Conservation (phyloP, 108 stramenopile species). For the Pseudonitzschia multiseries region DNA sequence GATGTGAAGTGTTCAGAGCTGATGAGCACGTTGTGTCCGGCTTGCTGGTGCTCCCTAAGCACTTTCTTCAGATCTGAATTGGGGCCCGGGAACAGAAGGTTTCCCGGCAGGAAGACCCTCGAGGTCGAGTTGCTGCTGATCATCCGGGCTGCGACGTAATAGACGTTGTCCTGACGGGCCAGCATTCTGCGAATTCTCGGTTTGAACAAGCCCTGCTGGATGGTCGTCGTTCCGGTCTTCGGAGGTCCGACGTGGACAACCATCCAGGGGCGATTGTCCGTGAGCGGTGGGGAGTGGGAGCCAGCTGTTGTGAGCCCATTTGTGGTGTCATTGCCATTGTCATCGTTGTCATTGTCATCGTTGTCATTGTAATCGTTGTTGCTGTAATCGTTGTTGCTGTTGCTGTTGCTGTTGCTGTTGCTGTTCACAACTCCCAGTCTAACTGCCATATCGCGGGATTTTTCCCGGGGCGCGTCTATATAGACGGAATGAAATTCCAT, state of each 20-base stretch:
- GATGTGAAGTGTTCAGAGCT: not conserved
- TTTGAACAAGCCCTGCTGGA: not conserved
- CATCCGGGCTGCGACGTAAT: not conserved
- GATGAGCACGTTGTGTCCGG: not conserved
- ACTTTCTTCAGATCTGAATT: too few relatives aligned
- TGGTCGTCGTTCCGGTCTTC: constrained; percentile 5
- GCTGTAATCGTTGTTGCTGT: not conserved
- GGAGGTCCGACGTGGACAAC: constrained; percentile 7
- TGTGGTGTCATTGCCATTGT: too few relatives aligned
- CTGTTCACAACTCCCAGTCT: too few relatives aligned
- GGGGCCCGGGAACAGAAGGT: too few relatives aligned
- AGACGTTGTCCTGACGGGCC: not conserved
- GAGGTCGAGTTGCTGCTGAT: not conserved
- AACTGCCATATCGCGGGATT: too few relatives aligned
- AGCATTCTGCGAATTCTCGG: not conserved
- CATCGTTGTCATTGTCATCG: too few relatives aligned
- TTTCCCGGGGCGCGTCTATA: too few relatives aligned
- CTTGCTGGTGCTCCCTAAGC: not conserved
- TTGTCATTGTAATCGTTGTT: not conserved
- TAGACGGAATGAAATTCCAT: too few relatives aligned
- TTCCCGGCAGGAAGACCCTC: too few relatives aligned
- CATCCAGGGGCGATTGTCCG: not conserved
- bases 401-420: not conserved
- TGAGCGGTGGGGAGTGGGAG: too few relatives aligned
- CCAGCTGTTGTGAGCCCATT: too few relatives aligned